Percentiles rank a stretch among this genome's conserved stretches.
phyloP scores from a whole-genome alignment of 345 rosid genomes.

The Sonneratia alba region DNA sequence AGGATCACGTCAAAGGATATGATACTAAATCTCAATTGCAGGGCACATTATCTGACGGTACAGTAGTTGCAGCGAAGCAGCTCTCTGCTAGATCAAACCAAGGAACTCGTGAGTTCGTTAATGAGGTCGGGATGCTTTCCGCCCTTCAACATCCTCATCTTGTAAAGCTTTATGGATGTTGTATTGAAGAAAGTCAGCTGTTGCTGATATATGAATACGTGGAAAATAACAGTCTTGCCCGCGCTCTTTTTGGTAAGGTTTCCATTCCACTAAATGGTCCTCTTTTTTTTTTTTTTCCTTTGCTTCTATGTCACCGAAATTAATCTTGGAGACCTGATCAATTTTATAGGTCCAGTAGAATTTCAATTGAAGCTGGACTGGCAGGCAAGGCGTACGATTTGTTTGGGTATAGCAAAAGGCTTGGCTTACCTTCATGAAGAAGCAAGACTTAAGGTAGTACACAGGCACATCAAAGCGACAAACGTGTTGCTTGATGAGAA shows the following conservation, averaged over 20 bases:
- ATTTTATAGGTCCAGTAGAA: constrained; percentile 7
- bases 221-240: constrained; percentile 22
- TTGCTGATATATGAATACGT: constrained; percentile 19
- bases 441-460: constrained; percentile 16
- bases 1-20: no score
- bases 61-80: constrained; percentile 19
- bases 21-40: not conserved
- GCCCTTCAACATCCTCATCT: constrained; percentile 22
- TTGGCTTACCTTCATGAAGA: constrained; percentile 32
- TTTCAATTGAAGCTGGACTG: constrained; percentile 14
- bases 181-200: constrained; percentile 18
- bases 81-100: constrained; percentile 20
- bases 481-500: constrained; percentile 1
- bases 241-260: constrained; percentile 15
- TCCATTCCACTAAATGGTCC: no score
- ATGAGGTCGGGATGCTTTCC: constrained; percentile 23
- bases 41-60: constrained; percentile 19
- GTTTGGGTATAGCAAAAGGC: constrained; percentile 29
- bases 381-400: constrained; percentile 17
- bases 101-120: constrained; percentile 23
- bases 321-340: no score
- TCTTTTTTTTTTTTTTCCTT: no score
- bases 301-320: no score
- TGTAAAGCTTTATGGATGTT: constrained; percentile 22
- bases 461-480: constrained; percentile 11